Evolutionary conservation across 2,329 filamentous ascomycete genomes (phyloP).

Genomic region (Xylaria arbuscula): DNA sequence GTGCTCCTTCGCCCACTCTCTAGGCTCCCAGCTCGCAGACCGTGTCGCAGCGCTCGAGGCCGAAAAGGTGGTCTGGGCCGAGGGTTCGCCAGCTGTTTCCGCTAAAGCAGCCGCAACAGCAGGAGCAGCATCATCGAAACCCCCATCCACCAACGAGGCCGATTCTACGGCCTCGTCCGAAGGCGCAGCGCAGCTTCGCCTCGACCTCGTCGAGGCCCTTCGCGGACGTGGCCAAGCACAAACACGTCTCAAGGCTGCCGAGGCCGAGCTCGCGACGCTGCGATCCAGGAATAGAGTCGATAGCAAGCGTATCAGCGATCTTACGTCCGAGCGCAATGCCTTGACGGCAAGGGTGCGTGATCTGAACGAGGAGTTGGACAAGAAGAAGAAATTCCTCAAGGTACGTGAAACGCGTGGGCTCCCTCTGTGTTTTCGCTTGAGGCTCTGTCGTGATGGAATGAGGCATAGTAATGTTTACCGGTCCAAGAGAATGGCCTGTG

Average conservation of each 20-base stretch:
- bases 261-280: constrained; percentile 72
- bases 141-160: constrained; percentile 44
- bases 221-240: constrained; percentile 77
- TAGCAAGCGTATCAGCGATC: constrained; percentile 66
- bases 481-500: not conserved
- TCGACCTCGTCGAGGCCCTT: constrained; percentile 81
- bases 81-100: constrained; percentile 36
- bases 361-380: constrained; percentile 84
- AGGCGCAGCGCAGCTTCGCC: constrained; percentile 63
- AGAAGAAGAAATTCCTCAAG: constrained; percentile 85
- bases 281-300: constrained; percentile 70
- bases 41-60: constrained; percentile 72
- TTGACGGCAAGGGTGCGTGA: constrained; percentile 78
- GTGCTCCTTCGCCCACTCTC: constrained; percentile 3
- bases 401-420: constrained; percentile 55
- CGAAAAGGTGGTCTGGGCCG: constrained; percentile 57
- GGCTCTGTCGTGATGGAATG: constrained; percentile 13
- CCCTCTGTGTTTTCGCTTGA: constrained; percentile 3
- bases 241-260: constrained; percentile 69
- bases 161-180: constrained; percentile 39
- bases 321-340: constrained; percentile 71
- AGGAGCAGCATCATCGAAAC: constrained; percentile 41
- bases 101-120: constrained; percentile 24
- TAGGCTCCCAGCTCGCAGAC: constrained; percentile 58
- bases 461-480: not conserved